A percentile compares a stretch with the other conserved stretches of the same genome.
Conservation (phyloP, 2,329 filamentous ascomycete genomes). For the Trichoderma aggressivum region DNA sequence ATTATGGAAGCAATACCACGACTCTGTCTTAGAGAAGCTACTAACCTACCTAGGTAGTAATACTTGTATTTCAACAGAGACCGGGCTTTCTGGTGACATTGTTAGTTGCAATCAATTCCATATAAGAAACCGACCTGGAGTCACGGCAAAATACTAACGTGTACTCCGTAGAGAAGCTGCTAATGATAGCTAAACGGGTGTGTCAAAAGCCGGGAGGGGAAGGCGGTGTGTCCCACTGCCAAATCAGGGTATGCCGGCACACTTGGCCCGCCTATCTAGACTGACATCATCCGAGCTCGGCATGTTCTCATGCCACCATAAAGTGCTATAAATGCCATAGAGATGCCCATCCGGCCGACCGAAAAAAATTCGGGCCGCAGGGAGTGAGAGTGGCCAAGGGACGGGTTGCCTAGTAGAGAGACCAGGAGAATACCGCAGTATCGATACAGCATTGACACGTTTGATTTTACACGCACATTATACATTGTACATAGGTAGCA, state of each 20-base stretch:
- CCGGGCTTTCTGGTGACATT: too few relatives aligned
- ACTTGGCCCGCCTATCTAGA: neutral
- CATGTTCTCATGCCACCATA: slow-evolving; percentile 14
- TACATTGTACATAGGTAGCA: neutral
- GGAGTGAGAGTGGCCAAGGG: neutral
- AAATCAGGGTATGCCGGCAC: neutral
- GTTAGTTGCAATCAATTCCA: too few relatives aligned
- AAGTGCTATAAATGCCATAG: neutral
- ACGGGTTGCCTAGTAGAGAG: neutral
- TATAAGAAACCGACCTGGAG: too few relatives aligned
- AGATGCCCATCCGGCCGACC: neutral
- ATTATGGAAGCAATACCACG: too few relatives aligned
- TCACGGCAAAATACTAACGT: too few relatives aligned
- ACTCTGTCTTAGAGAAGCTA: too few relatives aligned
- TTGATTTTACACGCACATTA: neutral
- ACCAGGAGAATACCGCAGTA: neutral
- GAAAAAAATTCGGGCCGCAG: neutral
- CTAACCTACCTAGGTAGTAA: too few relatives aligned
- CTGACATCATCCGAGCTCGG: slow-evolving; percentile 16
- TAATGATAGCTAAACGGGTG: neutral
- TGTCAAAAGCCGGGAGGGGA: neutral
- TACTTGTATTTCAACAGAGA: too few relatives aligned
- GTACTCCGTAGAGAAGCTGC: too few relatives aligned
- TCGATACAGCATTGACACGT: neutral
- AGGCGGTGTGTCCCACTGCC: neutral